Evolutionary conservation across 352 stramenopile genomes (phyloP), one percentile per base, ranked within the genome.

Genomic region (Thraustotheca clavata): DNA sequence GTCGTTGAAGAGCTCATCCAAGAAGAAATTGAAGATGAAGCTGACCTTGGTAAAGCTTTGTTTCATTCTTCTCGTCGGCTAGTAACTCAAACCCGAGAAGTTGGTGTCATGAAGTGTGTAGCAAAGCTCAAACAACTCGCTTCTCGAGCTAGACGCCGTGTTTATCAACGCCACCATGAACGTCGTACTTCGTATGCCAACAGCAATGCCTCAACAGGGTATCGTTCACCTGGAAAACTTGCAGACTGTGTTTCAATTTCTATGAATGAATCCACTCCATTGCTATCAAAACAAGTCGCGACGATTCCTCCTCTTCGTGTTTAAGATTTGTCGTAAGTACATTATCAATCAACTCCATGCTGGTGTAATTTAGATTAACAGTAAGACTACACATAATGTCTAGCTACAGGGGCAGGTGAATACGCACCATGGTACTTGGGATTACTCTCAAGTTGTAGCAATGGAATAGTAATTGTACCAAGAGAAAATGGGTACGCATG

Each of bases 1-100:
- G 77, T 96, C 11, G 76, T 97, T 38, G 91, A 97, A 67, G 80
- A 92, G 67, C 73, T 92, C 34, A 96, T 82, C 67, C 91, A 89
- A 63, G 86, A 96, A 50, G 79, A 94, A 61, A 97, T 97, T 59
- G 83, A 89, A 59, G 89, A 97, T 67, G 91, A 97, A 68, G 86
- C 69, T 38, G 89, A 90, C 57, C 38, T 27, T 20, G 20, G 20
- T 8, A 40, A 27, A n/a, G 18, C 24, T 24, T 27, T 54, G 14
- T n/a, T 29, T 20, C 16, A 31, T 22, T 43, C 29, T 26, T 31
- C 20, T 29, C 38, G 57, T 32, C 47, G 33, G n/a, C 20, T n/a
- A 12, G 38, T 43, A 18, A n/a, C n/a, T n/a, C 27, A 65, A 32
- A 54, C 57, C 18, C 57, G 57, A 9, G 43, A 52, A 31, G 43